Base-by-base conservation (phyloP, 179 eudicot species). In the Vitellaria paradoxa region DNA sequence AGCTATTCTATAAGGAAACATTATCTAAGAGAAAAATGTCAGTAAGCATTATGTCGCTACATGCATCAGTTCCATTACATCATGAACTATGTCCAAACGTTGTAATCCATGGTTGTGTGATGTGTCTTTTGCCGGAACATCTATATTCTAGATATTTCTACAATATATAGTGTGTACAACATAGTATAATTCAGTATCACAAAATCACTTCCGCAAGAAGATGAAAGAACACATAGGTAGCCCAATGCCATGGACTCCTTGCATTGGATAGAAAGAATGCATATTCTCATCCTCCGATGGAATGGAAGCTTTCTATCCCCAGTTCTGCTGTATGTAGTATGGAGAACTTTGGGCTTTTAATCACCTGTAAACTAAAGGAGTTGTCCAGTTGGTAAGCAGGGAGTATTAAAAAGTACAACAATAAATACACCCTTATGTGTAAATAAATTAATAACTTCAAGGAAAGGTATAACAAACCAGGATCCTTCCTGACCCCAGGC, bases 401-500 rank as follows among this genome's bases (percentile, higher is more conserved):
- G 8, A 13, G 15, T 9, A 18, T 45, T 45, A 8, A 9, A n/a
- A 3, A 20, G 53, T 18, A 68, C 12, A 47, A 42, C 66, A 57
- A 2, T 5, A 7, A 52, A 12, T 21, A 73, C 8, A 37, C 11
- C 42, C 65, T 7, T 20, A 40, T 3, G n/a, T 14, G 6, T n/a
- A 64, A 40, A 21, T 15, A 60, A 65, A 52, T 40, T 9, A 61
- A 59, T 59, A 61, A n/a, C 9, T 37, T 73, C 40, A 42, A 21
- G 56, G 52, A n/a, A 59, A 7, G 49, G 70, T 14, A 61, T 75
- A 71, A 75, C 82, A 73, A 77, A 94, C 98, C 90, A 71, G 86
- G 86, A 72, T 91, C 98, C 84, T 91, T 90, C 80, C 87, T 86
- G 72, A 94, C 94, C 70, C 97, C 98, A 76, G 98, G 98, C 64